Percentiles rank a stretch among this genome's conserved stretches.
Evolutionary conservation across 106 monocot species (phyloP).

Genomic region (Amphibolis antarctica): DNA sequence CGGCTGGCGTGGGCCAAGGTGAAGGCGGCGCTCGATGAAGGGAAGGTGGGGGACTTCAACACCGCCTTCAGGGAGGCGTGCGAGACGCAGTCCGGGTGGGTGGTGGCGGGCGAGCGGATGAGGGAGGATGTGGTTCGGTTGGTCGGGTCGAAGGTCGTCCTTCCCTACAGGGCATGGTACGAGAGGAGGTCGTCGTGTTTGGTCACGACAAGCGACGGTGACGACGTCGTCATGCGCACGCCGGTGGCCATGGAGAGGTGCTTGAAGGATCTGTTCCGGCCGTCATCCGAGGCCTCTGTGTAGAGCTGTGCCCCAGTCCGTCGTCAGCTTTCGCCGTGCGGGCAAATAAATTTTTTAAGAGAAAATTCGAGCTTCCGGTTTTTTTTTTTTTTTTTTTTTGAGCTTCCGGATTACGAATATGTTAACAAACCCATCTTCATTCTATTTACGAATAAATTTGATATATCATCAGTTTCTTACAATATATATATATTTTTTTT

Average conservation of each 20-base stretch:
- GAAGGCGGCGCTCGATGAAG: constrained; percentile 7
- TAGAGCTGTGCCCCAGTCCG: background rate
- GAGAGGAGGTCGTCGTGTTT: constrained; percentile 6
- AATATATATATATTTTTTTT: too few species aligned
- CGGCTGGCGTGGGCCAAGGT: constrained; percentile 17
- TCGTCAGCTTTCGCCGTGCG: too few species aligned
- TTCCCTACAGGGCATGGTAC: constrained; percentile 16
- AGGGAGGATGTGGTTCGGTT: constrained; percentile 21
- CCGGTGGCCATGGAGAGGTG: constrained; percentile 1
- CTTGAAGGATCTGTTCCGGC: constrained; percentile 1
- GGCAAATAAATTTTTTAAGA: too few species aligned
- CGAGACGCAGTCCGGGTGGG: constrained; percentile 21
- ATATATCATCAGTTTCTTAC: too few species aligned
- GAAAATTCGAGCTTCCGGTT: too few species aligned
- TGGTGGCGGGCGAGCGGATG: constrained; percentile 21
- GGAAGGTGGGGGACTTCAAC: constrained; percentile 15
- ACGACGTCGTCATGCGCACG: background rate
- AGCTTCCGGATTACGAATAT: too few species aligned
- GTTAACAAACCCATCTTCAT: too few species aligned
- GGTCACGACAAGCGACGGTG: background rate
- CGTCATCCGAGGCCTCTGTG: background rate
- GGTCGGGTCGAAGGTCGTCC: constrained; percentile 3
- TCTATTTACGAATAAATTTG: too few species aligned
- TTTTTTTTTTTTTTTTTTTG: too few species aligned
- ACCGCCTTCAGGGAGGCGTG: constrained; percentile 19